Evolutionary conservation across 441 rosid genomes (phyloP), one percentile per base, ranked within the genome.

Genomic region (Theobroma grandiflorum): DNA sequence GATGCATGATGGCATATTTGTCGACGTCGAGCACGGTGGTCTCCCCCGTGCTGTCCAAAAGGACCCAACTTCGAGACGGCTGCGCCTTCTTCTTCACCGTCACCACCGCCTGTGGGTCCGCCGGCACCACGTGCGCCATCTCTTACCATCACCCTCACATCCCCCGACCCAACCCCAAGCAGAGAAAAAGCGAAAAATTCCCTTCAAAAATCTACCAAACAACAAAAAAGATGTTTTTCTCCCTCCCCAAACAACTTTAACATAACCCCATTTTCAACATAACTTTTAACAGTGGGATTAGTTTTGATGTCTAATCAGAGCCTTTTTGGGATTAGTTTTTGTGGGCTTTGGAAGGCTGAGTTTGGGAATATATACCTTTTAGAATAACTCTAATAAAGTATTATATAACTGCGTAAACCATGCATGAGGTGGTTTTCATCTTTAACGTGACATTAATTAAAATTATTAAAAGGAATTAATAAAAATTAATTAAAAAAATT

Each of bases 1-100:
- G 96, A 82, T 94, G 95, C 99, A 97, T 95, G 87, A 97, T 95
- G 3, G 91, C 90, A 61, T 94, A 92, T 78, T 95, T 97, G 82
- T 97, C 99, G 37, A 85, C 88, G 79, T 94, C 97, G 14, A 89
- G 88, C 61, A 88, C 65, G 58, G 87, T 82, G 12, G 91, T 84
- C 40, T 87, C 78, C 12, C 99, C 99, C 4, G 84, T 62, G 72
- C 88, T 74, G 75, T 91, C 90, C 15, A 97, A 75, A 14, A 86
- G 80, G 11, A 88, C 86, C 99, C 99, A 97, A 80, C 90, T 94
- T 84, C 92, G 78, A 4, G 95, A 71, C 57, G 95, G 66, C 80
- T 86, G 92, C 49, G 89, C 62, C 82, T 93, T 92, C 86, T 93
- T 94, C 89, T 93, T 94, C 82, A 82, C 80, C 58, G 85, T 58